A percentile compares a stretch with the other conserved stretches of the same genome.
Evolutionary conservation across 306 rosid species (phyloP).

Genomic region (Sophora flavescens): DNA sequence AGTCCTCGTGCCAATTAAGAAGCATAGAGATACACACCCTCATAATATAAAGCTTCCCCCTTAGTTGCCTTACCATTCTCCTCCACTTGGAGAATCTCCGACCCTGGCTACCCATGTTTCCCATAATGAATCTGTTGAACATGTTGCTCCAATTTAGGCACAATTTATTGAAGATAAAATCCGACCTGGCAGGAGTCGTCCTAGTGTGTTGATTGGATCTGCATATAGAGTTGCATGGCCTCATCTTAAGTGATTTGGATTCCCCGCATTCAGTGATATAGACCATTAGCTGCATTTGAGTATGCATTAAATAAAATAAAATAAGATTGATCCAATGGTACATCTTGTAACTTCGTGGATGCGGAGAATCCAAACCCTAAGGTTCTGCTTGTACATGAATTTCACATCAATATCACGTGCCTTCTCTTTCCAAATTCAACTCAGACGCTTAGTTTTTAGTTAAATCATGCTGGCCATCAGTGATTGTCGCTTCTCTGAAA

Average conservation of each 20-base stretch:
- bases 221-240: conserved; percentile 48
- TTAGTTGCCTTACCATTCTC: conserved; percentile 78
- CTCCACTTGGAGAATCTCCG: conserved; percentile 72
- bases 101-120: conserved; percentile 54
- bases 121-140: conserved; percentile 25
- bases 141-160: conserved; percentile 41
- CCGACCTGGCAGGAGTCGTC: conserved; percentile 24
- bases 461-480: conserved; percentile 77
- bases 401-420: conserved; percentile 63
- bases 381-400: conserved; percentile 70
- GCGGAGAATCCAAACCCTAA: no score
- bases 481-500: conserved; percentile 52
- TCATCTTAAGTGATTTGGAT: not conserved
- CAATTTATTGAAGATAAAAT: conserved; percentile 48
- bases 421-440: conserved; percentile 51
- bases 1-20: conserved; percentile 77
- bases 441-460: conserved; percentile 47
- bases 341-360: no score
- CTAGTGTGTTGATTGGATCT: conserved; percentile 32
- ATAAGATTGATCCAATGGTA: no score
- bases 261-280: no score
- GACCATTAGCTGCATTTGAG: no score
- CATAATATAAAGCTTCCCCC: conserved; percentile 79
- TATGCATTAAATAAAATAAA: no score
- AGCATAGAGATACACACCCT: conserved; percentile 87